Evolutionary conservation across 305 asterid genomes (phyloP).

Genomic region (Petunia hybrid): DNA sequence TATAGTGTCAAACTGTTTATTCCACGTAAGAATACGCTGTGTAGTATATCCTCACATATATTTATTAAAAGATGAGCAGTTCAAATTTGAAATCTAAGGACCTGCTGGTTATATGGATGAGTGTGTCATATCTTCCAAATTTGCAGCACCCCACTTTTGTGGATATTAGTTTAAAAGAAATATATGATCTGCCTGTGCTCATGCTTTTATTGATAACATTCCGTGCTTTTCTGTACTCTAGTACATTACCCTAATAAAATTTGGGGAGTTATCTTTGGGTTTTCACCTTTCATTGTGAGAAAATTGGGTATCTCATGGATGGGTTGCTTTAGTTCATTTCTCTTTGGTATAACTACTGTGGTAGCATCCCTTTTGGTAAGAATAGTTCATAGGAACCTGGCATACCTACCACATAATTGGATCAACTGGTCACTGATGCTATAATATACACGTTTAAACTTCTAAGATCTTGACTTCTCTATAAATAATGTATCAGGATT

Average conservation of each 20-base stretch:
- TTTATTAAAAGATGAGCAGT: not conserved
- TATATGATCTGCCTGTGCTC: not conserved
- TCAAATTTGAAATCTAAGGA: not conserved
- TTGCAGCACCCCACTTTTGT: not conserved
- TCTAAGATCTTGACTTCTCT: not conserved
- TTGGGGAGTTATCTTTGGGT: constrained; percentile 6
- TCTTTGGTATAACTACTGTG: not conserved
- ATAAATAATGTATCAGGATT: not conserved
- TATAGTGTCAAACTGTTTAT: not conserved
- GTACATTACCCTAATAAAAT: not conserved
- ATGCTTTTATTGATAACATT: not conserved
- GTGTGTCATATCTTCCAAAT: not conserved
- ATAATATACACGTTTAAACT: not conserved
- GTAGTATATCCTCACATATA: not conserved
- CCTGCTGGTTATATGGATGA: constrained; percentile 15
- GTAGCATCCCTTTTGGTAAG: not conserved
- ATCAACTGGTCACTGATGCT: not conserved
- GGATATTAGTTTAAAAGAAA: not conserved
- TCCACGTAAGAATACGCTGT: not conserved
- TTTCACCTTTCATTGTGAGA: not conserved
- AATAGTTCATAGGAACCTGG: too few species aligned
- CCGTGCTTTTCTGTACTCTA: not conserved
- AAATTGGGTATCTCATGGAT: not conserved
- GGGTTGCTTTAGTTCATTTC: not conserved
- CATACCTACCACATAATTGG: not conserved